Conservation (phyloP, 257 asterid genomes). For the Solanum medicagineum region DNA sequence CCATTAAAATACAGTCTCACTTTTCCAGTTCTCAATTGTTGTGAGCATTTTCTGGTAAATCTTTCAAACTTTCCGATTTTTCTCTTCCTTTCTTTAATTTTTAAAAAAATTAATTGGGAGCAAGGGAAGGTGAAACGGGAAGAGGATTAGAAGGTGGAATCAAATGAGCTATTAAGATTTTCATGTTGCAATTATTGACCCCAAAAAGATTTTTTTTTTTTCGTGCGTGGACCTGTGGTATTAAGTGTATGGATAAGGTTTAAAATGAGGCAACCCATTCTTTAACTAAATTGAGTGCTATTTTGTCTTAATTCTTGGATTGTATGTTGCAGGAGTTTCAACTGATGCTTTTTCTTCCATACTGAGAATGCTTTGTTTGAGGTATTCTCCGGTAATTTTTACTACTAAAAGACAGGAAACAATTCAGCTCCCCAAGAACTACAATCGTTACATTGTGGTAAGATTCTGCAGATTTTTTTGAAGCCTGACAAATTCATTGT, state of each 20-base stretch:
- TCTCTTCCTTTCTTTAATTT: background rate
- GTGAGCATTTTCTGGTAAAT: background rate
- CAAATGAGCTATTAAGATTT: too few species aligned
- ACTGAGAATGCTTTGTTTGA: slow-evolving; percentile 49
- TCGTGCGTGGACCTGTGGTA: background rate
- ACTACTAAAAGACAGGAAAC: slow-evolving; percentile 12
- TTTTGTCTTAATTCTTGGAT: background rate
- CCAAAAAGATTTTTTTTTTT: background rate
- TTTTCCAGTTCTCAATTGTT: background rate
- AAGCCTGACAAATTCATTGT: background rate
- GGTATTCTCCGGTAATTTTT: slow-evolving; percentile 31
- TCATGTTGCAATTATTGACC: background rate
- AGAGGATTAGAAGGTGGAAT: too few species aligned
- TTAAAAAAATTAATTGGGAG: too few species aligned
- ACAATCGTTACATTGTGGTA: slow-evolving; percentile 23
- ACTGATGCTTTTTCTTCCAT: background rate
- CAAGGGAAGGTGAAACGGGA: too few species aligned
- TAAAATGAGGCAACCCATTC: background rate
- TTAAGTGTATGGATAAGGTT: background rate
- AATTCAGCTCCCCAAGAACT: slow-evolving; percentile 9
- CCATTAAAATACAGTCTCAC: background rate
- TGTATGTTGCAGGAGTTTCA: background rate
- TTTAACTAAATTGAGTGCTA: background rate
- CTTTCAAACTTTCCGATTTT: background rate
- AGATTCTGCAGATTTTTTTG: background rate